Percentiles rank a stretch among this genome's conserved stretches.
Conservation (phyloP, 805 yeast species). For the Lachancea thermotolerans region DNA sequence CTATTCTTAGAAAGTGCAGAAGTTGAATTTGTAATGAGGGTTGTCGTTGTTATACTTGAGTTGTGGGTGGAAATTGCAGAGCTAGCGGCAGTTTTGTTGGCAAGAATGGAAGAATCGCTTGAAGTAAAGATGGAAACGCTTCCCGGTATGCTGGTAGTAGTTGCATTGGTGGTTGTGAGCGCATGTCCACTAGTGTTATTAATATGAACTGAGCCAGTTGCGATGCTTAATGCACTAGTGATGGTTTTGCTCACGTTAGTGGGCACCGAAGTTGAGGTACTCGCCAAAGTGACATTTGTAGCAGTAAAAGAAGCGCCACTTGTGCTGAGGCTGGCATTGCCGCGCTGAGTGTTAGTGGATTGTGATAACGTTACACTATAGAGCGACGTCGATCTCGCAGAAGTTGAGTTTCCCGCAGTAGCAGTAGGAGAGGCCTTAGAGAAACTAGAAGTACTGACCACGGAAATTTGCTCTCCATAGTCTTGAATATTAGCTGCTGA, state of each 20-base stretch:
- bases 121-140: too few relatives aligned
- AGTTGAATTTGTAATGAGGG: background rate
- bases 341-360: too few relatives aligned
- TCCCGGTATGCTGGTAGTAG: background rate
- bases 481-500: constrained; percentile 8
- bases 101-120: too few relatives aligned
- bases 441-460: constrained; percentile 1
- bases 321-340: too few relatives aligned
- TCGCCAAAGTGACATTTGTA: background rate
- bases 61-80: too few relatives aligned
- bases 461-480: constrained; percentile 4
- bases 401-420: background rate
- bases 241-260: background rate
- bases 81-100: too few relatives aligned
- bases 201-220: background rate
- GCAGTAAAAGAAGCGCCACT: background rate
- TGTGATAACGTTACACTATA: too few relatives aligned
- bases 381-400: too few relatives aligned
- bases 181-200: background rate
- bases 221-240: background rate
- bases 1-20: background rate
- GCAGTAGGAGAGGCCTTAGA: background rate
- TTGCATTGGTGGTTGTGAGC: background rate
- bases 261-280: background rate
- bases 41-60: too few relatives aligned